phyloP scores from a whole-genome alignment of 257 asterid genomes.

The Primulina tabacum region DNA sequence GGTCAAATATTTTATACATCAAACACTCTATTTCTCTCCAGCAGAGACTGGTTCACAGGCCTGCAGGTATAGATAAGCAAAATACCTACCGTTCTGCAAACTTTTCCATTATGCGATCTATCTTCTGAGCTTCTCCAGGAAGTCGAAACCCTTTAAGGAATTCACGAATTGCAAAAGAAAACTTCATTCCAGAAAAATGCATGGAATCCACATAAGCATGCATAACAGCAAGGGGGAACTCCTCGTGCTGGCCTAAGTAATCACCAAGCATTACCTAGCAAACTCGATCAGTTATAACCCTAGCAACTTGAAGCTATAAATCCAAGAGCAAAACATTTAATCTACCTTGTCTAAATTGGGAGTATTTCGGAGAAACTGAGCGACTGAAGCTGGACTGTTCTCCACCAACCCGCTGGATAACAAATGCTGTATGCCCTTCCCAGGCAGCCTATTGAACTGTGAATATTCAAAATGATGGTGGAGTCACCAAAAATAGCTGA shows the following conservation, averaged over 20 bases:
- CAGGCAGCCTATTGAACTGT: conserved; percentile 88
- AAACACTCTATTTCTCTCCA: background rate
- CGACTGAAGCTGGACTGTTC: conserved; percentile 77
- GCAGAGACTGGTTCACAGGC: conserved; percentile 17
- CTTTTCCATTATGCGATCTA: conserved; percentile 98
- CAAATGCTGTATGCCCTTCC: conserved; percentile 68
- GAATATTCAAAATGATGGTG: conserved; percentile 30
- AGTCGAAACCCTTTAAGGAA: conserved; percentile 91
- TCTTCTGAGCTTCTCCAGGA: conserved; percentile 99
- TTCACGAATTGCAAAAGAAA: conserved; percentile 89
- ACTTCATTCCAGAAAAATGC: conserved; percentile 85
- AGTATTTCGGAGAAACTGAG: conserved; percentile 79
- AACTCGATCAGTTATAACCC: conserved; percentile 26
- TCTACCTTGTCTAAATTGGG: conserved; percentile 87
- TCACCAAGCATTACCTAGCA: conserved; percentile 89
- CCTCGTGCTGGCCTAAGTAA: conserved; percentile 97
- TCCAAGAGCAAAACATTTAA: conserved; percentile 16
- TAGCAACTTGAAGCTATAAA: conserved; percentile 21
- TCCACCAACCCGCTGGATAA: conserved; percentile 83
- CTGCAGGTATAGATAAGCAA: conserved; percentile 25
- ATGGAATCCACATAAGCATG: conserved; percentile 95
- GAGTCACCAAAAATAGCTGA: conserved; percentile 23
- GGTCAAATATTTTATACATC: conserved; percentile 3
- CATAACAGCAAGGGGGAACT: conserved; percentile 97
- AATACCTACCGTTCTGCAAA: conserved; percentile 91